Conservation (phyloP, 345 rosid genomes). For the Cardamine chenopodiifolia region DNA sequence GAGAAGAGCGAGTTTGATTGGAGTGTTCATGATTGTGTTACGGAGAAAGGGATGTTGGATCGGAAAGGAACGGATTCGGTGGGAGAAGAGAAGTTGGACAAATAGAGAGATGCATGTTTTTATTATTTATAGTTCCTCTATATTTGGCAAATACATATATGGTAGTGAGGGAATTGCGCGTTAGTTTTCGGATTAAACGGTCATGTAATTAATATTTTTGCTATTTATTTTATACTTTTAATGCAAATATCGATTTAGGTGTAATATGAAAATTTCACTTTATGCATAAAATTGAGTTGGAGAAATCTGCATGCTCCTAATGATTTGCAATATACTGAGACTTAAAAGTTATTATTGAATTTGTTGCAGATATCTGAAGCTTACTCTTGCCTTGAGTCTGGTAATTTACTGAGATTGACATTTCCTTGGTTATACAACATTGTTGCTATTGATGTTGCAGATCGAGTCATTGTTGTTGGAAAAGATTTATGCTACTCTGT, state of each 20-base stretch:
- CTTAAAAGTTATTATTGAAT: too few species aligned
- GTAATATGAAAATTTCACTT: too few species aligned
- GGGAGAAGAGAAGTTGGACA: conserved; percentile 20
- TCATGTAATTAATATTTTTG: neutral
- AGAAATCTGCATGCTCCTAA: too few species aligned
- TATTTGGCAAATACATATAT: neutral
- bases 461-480: too few species aligned
- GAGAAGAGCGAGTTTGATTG: conserved; percentile 29
- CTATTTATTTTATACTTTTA: too few species aligned
- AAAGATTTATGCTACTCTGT: conserved; percentile 4
- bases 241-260: too few species aligned
- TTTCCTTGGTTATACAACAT: neutral
- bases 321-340: neutral
- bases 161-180: conserved; percentile 35
- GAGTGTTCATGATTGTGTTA: conserved; percentile 36
- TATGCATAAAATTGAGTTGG: too few species aligned
- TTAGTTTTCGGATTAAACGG: conserved; percentile 16
- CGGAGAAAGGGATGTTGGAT: conserved; percentile 9
- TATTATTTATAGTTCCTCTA: conserved; percentile 30
- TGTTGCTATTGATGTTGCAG: too few species aligned
- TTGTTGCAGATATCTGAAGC: conserved; percentile 75
- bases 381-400: conserved; percentile 61
- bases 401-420: conserved; percentile 42
- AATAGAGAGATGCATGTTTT: neutral
- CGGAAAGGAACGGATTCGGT: conserved; percentile 23